Base-by-base conservation (phyloP, 305 asterid species). In the Ilex paraguariensis region DNA sequence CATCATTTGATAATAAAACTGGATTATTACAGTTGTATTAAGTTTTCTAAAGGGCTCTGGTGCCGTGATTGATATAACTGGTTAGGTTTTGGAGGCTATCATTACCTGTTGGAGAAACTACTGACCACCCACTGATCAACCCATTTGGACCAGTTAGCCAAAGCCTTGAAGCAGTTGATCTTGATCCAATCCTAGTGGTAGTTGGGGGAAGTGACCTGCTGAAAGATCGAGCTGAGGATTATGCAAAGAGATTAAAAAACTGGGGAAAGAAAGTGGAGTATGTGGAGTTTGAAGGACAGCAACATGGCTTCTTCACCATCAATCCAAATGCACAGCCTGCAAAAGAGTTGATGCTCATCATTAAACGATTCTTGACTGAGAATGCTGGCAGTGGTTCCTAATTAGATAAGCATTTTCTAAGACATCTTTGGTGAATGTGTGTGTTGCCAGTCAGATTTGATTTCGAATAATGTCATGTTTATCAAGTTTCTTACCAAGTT, bases 221-320 rank as follows among this genome's bases (percentile, higher is more conserved):
- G 54, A 81, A 75, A 62, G 96, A 88, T 68, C 82, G 96, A 57
- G 91, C 80, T 51, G 56, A 64, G 50, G 81, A 88, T 1, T 85
- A 80, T 59, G 84, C 84, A 50, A 63, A 70, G 9, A 83, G 62
- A 60, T 64, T 88, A 51, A 80, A 80, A 57, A 45, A 51, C 0
- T 83, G 81, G 83, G 90, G 89, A 3, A 83, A 82, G 65, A 79
- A 72, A 17, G 70, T 83, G 45, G 85, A 84, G 46, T 88, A 82
- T 69, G 85, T 69, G 53, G 94, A 85, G 74, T 85, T 88, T 75
- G 90, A 88, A 78, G 96, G 91, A 50, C 87, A 88, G 42, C 88
- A 85, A 56, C 96, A 88, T 77, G 90, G 94, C 13, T 88, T 88
- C 74, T 88, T 85, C 76, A 81, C 94, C 59, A 68, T 83, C 10